Conservation (phyloP, 257 asterid species). For the Nicotiana obtusifolia region DNA sequence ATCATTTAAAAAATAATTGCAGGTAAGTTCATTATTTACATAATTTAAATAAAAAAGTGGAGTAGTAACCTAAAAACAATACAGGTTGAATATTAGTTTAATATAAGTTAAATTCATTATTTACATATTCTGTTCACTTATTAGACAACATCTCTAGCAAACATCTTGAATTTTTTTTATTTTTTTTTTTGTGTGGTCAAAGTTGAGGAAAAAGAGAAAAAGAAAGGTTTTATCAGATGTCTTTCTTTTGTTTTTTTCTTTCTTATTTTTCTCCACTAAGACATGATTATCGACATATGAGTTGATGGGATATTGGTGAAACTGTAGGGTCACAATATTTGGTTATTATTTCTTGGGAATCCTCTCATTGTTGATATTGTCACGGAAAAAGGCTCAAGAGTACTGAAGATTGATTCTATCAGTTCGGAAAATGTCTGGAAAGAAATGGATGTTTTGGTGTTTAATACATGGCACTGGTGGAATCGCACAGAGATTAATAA, state of each 20-base stretch:
- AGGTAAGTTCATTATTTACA: too few relatives aligned
- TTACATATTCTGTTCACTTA: too few relatives aligned
- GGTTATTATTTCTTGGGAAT: conserved; percentile 27
- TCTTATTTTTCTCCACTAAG: not conserved
- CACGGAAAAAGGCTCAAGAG: conserved; percentile 6
- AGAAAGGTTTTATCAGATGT: not conserved
- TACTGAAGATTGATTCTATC: conserved; percentile 37
- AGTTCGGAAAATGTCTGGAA: conserved; percentile 27
- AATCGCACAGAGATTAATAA: conserved; percentile 37
- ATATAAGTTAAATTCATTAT: too few relatives aligned
- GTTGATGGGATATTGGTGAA: not conserved
- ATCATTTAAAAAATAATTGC: too few relatives aligned
- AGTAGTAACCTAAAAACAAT: not conserved
- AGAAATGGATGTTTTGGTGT: conserved; percentile 26
- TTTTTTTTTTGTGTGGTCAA: too few relatives aligned
- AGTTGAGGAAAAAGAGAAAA: too few relatives aligned
- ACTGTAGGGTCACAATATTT: conserved; percentile 23
- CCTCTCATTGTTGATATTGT: conserved; percentile 32
- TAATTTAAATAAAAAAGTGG: too few relatives aligned
- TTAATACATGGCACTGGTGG: conserved; percentile 63
- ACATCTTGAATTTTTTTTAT: too few relatives aligned
- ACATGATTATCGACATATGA: not conserved
- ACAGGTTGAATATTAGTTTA: too few relatives aligned
- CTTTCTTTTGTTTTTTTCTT: too few relatives aligned
- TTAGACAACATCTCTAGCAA: too few relatives aligned